Evolutionary conservation across 345 rosid species (phyloP).

Genomic region (Boechera stricta): DNA sequence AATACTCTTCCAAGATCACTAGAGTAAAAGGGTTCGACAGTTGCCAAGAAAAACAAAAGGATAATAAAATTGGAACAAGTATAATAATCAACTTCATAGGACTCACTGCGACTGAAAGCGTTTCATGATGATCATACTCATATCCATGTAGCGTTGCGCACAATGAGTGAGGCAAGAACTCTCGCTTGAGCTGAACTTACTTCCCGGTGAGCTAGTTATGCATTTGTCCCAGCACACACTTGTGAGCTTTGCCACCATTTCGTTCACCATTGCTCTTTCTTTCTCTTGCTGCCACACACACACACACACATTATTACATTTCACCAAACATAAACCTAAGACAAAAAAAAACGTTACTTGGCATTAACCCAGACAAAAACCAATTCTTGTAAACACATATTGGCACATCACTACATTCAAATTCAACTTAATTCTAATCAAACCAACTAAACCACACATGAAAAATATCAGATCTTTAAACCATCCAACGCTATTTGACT

Average conservation of each 20-base stretch:
- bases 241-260: constrained; percentile 81
- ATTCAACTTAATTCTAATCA: neutral
- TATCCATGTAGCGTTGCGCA: constrained; percentile 81
- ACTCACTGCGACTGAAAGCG: constrained; percentile 69
- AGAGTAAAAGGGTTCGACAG: neutral
- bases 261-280: constrained; percentile 82
- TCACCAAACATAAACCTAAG: neutral
- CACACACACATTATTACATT: neutral
- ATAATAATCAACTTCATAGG: neutral
- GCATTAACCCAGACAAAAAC: neutral
- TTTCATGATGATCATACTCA: constrained; percentile 76
- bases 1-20: constrained; percentile 3
- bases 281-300: constrained; percentile 69
- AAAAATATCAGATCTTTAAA: neutral
- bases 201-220: constrained; percentile 78
- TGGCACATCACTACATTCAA: neutral
- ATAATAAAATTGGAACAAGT: neutral
- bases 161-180: constrained; percentile 75
- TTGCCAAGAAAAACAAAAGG: neutral
- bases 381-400: neutral
- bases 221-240: constrained; percentile 98
- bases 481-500: neutral
- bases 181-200: constrained; percentile 94
- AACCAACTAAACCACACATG: neutral
- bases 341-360: neutral